These are phyloP conservation scores for Gyromitra esculenta DNA, from an alignment of 2,329 filamentous ascomycete species.

Conservation along the genomic window DNA sequence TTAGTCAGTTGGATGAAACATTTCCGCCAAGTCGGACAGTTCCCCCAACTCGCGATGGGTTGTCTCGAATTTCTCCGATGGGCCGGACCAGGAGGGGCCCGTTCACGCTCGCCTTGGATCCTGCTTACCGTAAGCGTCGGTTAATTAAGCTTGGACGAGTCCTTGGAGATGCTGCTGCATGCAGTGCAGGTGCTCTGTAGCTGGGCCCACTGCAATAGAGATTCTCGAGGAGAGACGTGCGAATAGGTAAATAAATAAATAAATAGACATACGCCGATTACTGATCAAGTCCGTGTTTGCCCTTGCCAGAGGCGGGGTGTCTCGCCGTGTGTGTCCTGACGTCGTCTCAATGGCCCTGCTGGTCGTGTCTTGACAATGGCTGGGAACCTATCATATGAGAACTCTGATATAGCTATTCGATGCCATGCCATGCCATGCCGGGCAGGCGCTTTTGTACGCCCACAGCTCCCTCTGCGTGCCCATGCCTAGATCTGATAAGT, in stretches of 20 bases:
- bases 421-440: not conserved
- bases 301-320: slow-evolving; percentile 39
- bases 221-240: not conserved
- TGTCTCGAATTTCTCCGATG: slow-evolving; percentile 22
- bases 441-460: not conserved
- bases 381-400: slow-evolving; percentile 30
- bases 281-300: slow-evolving; percentile 41
- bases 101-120: slow-evolving; percentile 18
- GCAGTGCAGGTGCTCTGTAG: not conserved
- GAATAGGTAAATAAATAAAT: not conserved
- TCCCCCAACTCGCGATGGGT: not conserved
- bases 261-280: slow-evolving; percentile 6
- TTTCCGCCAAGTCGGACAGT: slow-evolving; percentile 32
- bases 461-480: not conserved
- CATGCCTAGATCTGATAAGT: slow-evolving; percentile 2
- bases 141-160: slow-evolving; percentile 32
- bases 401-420: slow-evolving; percentile 21
- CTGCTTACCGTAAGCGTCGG: not conserved
- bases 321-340: slow-evolving; percentile 27
- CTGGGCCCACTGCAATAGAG: not conserved
- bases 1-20: slow-evolving; percentile 36
- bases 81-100: slow-evolving; percentile 11
- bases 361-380: slow-evolving; percentile 15
- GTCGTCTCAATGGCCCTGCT: not conserved
- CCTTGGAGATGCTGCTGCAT: not conserved